Percentiles rank a stretch among this genome's conserved stretches.
These are phyloP conservation scores for Bryum argenteum DNA, from an alignment of 225 moss, liverwort and hornwort species.

Conservation along the genomic window DNA sequence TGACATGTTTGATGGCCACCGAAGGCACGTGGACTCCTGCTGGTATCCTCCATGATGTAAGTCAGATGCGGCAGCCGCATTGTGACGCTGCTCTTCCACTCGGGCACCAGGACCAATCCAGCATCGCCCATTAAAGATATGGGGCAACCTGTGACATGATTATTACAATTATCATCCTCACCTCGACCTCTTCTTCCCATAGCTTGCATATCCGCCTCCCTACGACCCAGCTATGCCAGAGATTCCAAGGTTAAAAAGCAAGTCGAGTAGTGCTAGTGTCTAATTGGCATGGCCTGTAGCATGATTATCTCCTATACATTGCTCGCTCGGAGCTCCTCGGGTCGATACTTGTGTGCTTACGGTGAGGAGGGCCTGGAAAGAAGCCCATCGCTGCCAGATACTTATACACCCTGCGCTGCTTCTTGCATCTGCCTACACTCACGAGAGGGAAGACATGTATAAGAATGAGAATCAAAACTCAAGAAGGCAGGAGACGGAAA, in stretches of 20 bases:
- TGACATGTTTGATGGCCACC: slow-evolving; percentile 52
- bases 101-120: slow-evolving; percentile 23
- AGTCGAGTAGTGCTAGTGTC: not conserved
- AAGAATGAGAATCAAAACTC: too few species aligned
- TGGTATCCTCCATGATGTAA: slow-evolving; percentile 32
- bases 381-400: slow-evolving; percentile 38
- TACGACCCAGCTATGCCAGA: not conserved
- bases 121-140: slow-evolving; percentile 36
- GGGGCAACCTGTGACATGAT: slow-evolving; percentile 35
- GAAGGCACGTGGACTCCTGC: slow-evolving; percentile 11
- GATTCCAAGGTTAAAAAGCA: not conserved
- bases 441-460: not conserved
- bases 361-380: slow-evolving; percentile 42
- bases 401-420: slow-evolving; percentile 28
- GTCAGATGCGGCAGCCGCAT: slow-evolving; percentile 25
- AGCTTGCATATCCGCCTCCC: too few species aligned
- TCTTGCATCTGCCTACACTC: slow-evolving; percentile 41
- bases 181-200: too few species aligned
- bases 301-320: not conserved
- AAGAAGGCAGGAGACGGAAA: not conserved
- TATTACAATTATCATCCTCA: too few species aligned
- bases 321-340: not conserved
- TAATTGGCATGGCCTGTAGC: not conserved
- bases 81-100: slow-evolving; percentile 11
- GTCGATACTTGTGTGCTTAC: slow-evolving; percentile 16